Conservation (phyloP, 2,329 filamentous ascomycete genomes). For the Exophiala viscosa region DNA sequence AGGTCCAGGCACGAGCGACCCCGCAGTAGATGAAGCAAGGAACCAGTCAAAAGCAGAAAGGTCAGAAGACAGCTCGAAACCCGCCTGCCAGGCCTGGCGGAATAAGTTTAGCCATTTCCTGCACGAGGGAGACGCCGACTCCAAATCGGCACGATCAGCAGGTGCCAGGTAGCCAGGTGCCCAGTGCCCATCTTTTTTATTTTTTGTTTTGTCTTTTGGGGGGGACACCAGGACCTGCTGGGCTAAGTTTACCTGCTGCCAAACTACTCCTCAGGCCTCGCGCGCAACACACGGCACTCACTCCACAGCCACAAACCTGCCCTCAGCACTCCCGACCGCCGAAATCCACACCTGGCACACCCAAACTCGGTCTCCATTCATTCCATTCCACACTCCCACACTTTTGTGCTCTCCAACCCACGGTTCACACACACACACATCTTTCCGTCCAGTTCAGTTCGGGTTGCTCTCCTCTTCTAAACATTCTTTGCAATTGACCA, state of each 20-base stretch:
- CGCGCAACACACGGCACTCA: not conserved
- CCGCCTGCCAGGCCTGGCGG: not conserved
- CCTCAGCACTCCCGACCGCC: not conserved
- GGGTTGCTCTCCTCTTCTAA: not conserved
- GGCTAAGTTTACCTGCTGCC: not conserved
- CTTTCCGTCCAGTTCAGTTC: not conserved
- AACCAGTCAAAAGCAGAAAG: slow-evolving; percentile 12
- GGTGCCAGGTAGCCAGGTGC: slow-evolving; percentile 2
- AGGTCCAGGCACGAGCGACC: slow-evolving; percentile 23
- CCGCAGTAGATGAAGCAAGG: slow-evolving; percentile 20
- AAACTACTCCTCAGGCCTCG: too few relatives aligned
- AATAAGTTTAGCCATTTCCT: slow-evolving; percentile 1
- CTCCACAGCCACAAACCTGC: slow-evolving; percentile 1
- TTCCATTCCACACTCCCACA: slow-evolving; percentile 1
- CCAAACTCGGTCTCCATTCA: not conserved
- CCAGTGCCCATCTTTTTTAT: not conserved
- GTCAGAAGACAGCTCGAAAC: not conserved
- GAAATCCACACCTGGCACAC: not conserved
- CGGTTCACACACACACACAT: slow-evolving; percentile 1
- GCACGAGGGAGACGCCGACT: not conserved
- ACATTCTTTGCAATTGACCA: not conserved
- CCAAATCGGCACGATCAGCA: slow-evolving; percentile 19
- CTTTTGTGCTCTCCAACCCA: not conserved
- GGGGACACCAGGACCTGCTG: not conserved
- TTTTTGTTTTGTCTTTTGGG: too few relatives aligned